phyloP scores from a whole-genome alignment of 768 basidiomycete genomes.

The Candolleomyces aberdarensis region DNA sequence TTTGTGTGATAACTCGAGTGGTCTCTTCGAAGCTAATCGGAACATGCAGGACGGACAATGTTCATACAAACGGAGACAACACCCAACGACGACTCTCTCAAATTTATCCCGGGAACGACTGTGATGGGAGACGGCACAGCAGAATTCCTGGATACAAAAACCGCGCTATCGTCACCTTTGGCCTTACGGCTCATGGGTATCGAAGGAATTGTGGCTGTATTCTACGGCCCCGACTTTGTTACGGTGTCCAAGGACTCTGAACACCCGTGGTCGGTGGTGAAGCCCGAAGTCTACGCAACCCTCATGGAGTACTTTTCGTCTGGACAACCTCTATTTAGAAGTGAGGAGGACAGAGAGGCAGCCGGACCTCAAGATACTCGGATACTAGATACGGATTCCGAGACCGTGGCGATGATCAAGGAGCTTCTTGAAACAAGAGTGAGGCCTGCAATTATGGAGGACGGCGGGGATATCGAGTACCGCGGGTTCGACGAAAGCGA shows the following conservation, averaged over 20 bases:
- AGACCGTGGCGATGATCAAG: conserved; percentile 99
- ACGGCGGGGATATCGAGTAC: conserved; percentile 98
- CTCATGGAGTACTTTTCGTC: conserved; percentile 98
- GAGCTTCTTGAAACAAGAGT: conserved; percentile 94
- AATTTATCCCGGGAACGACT: conserved; percentile 91
- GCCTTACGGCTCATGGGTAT: conserved; percentile 94
- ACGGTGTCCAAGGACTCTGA: conserved; percentile 91
- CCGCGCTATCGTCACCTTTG: conserved; percentile 89
- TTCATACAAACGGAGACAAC: conserved; percentile 99
- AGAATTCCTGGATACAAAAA: conserved; percentile 88
- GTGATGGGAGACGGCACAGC: conserved; percentile 90
- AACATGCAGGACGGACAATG: conserved; percentile 71
- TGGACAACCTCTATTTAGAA: conserved; percentile 82
- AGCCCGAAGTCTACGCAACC: conserved; percentile 94
- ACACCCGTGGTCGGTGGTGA: conserved; percentile 83
- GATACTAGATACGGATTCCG: conserved; percentile 92
- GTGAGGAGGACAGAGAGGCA: conserved; percentile 71
- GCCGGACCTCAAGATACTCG: conserved; percentile 92
- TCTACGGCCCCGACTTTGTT: conserved; percentile 98
- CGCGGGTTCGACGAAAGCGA: conserved; percentile 77
- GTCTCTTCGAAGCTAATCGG: not conserved
- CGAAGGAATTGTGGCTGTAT: conserved; percentile 83
- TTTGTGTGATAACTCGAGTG: not conserved
- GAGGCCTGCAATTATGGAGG: conserved; percentile 96
- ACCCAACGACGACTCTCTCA: conserved; percentile 95